Evolutionary conservation across 2,329 filamentous ascomycete species (phyloP), one percentile per base, ranked within the genome.

Genomic region (Cryphonectria nitschkei): DNA sequence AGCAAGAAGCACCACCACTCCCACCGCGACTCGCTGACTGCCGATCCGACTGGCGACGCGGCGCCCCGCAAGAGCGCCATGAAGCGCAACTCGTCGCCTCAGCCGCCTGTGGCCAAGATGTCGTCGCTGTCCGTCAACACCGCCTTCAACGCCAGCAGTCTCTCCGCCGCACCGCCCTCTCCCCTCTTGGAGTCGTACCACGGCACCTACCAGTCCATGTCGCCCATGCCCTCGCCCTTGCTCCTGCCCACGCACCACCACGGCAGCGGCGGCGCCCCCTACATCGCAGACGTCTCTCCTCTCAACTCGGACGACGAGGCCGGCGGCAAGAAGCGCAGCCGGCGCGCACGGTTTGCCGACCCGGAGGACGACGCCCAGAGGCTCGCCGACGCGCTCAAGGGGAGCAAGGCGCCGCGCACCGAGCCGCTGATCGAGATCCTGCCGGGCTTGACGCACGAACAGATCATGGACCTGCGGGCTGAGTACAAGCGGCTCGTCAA

Each of bases 401-500:
- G 88, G 69, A 88, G 89, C 67, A 88, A 87, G 29, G 82, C 87
- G 26, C 88, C 92, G 3, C 91, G 97, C 75, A 87, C 89, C 0
- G 87, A 88, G 56, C 87, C 91, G 0, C 85, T 98, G 14, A 91
- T 95, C 75, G 92, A 94, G 74, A 93, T 98, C 74, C 86, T 98
- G 0, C 95, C 96, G 0, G 88, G 88, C 8, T 86, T 98, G 39
- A 92, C 93, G 0, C 93, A 97, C 76, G 93, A 97, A 75, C 94
- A 98, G 78, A 89, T 98, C 72, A 88, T 97, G 80, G 89, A 94
- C 74, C 86, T 99, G 37, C 90, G 95, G n/a, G 84, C 84, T 46
- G 93, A 97, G 79, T 98, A 98, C 84, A 98, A 98, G 82, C 90
- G 89, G 58, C 88, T 95, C 67, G 94, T 96, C 79, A 97, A 96